Base-by-base conservation (phyloP, 768 basidiomycete genomes). In the Auricularia sp. region DNA sequence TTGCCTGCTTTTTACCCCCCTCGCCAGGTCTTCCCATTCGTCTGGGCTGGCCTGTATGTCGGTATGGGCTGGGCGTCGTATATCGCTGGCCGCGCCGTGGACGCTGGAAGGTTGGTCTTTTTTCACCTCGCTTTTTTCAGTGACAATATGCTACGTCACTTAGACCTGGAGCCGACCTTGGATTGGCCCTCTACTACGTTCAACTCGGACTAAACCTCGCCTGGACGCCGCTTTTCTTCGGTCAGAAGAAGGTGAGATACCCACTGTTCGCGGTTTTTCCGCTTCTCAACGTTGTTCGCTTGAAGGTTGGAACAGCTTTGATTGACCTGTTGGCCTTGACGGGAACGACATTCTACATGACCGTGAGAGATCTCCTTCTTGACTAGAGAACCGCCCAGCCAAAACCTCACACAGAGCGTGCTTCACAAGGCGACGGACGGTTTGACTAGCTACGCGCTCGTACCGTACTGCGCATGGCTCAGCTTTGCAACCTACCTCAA, bases 161-260 rank as follows among this genome's bases (percentile, higher is more conserved):
- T 70, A 83, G 81, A 64, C 71, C 77, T 45, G 72, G 78, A 63
- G 77, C 83, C 21, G 74, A 78, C 62, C 68, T 77, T 36, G 85
- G 81, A 1, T 72, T 88, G 29, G 77, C 77, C 33, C 74, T 87
- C 45, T 88, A 89, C 74, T 88, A 85, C 70, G 76, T 77, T 10
- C 86, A 88, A 68, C 73, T 88, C 18, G 82, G 76, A 0, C 69
- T 87, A 54, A 88, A 88, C 73, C 72, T 81, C 61, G 67, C 79
- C 10, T 88, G 86, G 86, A 81, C 79, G n/a, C 85, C 85, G 5
- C 70, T 87, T 24, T 88, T 88, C 78, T 88, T 88, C 68, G 80
- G 76, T 42, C 73, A 72, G 33, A 82, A 80, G 67, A 71, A 77
- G 70, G 83, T 80, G 66, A 42, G 75, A 68, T 7, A 10, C 18